A percentile compares a stretch with the other conserved stretches of the same genome.
phyloP scores from a whole-genome alignment of 306 rosid species.

The Quercus variabilis region DNA sequence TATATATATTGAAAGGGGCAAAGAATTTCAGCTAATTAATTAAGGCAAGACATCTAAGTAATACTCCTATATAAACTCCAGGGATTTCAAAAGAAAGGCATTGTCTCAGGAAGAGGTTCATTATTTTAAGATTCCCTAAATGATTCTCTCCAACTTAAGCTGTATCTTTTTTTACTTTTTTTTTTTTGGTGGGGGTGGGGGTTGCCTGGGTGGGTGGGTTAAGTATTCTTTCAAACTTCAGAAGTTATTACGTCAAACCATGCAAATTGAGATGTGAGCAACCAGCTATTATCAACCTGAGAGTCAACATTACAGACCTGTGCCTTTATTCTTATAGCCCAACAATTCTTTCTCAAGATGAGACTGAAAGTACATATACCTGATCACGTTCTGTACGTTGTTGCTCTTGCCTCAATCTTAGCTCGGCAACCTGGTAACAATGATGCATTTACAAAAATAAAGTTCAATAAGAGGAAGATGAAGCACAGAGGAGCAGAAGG shows the following conservation, averaged over 20 bases:
- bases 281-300: not conserved
- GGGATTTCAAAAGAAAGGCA: not conserved
- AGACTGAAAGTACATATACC: slow-evolving; percentile 37
- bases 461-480: slow-evolving; percentile 8
- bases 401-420: slow-evolving; percentile 51
- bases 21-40: not conserved
- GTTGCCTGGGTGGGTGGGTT: no score
- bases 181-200: no score
- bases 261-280: not conserved
- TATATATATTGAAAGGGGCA: not conserved
- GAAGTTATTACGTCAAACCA: not conserved
- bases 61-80: not conserved
- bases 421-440: slow-evolving; percentile 63
- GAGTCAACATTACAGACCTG: no score
- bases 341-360: not conserved
- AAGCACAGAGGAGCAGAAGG: not conserved
- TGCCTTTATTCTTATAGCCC: not conserved
- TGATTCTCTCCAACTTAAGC: not conserved
- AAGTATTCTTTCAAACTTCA: not conserved
- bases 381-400: slow-evolving; percentile 39
- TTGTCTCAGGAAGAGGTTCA: not conserved
- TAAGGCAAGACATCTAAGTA: not conserved
- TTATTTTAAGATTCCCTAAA: not conserved
- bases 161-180: no score
- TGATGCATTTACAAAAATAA: slow-evolving; percentile 7